A percentile compares a stretch with the other conserved stretches of the same genome.
Evolutionary conservation across 495 filamentous ascomycete species (phyloP).

Genomic region (Xylaria telfairii): DNA sequence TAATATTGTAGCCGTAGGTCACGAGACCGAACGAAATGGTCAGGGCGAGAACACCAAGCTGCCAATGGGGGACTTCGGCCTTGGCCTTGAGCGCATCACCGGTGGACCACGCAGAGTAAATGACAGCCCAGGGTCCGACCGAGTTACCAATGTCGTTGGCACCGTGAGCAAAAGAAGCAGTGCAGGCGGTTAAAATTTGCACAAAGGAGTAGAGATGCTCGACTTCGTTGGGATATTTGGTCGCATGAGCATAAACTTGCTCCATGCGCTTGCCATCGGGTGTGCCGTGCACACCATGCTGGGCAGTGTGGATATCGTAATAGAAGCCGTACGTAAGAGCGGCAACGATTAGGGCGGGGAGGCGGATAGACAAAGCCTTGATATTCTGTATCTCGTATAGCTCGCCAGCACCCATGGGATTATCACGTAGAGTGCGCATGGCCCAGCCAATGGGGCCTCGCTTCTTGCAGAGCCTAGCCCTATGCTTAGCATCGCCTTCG

Average conservation of each 20-base stretch:
- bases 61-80: constrained; percentile 64
- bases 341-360: constrained; percentile 63
- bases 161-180: constrained; percentile 70
- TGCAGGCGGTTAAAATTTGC: constrained; percentile 68
- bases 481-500: constrained; percentile 54
- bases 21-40: constrained; percentile 63
- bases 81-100: constrained; percentile 53
- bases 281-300: constrained; percentile 66
- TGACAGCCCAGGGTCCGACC: constrained; percentile 67
- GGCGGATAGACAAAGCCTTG: constrained; percentile 59
- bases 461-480: constrained; percentile 60
- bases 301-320: constrained; percentile 76
- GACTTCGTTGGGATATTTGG: constrained; percentile 69
- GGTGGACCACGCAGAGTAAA: constrained; percentile 65
- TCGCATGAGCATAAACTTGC: constrained; percentile 61
- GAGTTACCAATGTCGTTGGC: constrained; percentile 74
- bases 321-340: constrained; percentile 69
- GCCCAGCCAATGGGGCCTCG: constrained; percentile 73
- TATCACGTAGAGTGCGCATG: constrained; percentile 71
- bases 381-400: constrained; percentile 73
- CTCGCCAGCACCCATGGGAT: constrained; percentile 69
- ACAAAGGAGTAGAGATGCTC: constrained; percentile 70
- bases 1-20: constrained; percentile 74
- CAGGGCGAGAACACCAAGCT: constrained; percentile 59
- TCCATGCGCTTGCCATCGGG: constrained; percentile 71